phyloP scores from a whole-genome alignment of 116 monocot species.

The Phalaenopsis hybrid region DNA sequence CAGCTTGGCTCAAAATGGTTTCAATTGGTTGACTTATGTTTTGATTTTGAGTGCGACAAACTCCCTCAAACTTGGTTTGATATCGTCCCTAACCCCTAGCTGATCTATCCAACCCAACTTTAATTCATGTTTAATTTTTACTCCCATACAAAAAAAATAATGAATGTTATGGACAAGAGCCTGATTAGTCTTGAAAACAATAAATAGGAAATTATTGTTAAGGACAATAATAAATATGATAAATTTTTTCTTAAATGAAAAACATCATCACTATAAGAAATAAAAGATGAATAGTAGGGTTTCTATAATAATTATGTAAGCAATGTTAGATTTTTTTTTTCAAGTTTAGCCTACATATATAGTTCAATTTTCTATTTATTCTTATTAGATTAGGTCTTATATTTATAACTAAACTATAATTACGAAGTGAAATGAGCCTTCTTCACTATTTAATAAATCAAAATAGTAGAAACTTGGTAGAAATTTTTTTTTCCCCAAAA shows the following conservation, averaged over 20 bases:
- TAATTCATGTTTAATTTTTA: not conserved
- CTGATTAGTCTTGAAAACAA: not conserved
- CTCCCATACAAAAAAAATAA: not conserved
- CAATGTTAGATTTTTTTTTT: not conserved
- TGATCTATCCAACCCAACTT: not conserved
- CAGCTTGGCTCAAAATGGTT: no score
- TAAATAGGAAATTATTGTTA: not conserved
- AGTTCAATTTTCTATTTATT: not conserved
- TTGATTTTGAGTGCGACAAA: no score
- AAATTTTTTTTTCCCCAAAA: not conserved
- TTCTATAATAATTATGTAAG: not conserved
- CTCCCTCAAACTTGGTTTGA: no score
- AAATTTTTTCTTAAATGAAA: not conserved
- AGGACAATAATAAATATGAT: not conserved
- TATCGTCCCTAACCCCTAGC: no score
- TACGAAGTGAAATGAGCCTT: not conserved
- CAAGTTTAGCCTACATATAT: not conserved
- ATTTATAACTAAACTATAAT: not conserved
- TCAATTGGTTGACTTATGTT: no score
- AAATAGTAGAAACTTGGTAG: not conserved
- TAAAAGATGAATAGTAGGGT: not conserved
- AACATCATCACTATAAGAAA: not conserved
- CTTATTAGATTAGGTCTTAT: not conserved
- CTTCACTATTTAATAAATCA: not conserved
- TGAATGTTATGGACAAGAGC: not conserved